Conservation (phyloP, 345 rosid genomes). For the Sonneratia caseolaris region DNA sequence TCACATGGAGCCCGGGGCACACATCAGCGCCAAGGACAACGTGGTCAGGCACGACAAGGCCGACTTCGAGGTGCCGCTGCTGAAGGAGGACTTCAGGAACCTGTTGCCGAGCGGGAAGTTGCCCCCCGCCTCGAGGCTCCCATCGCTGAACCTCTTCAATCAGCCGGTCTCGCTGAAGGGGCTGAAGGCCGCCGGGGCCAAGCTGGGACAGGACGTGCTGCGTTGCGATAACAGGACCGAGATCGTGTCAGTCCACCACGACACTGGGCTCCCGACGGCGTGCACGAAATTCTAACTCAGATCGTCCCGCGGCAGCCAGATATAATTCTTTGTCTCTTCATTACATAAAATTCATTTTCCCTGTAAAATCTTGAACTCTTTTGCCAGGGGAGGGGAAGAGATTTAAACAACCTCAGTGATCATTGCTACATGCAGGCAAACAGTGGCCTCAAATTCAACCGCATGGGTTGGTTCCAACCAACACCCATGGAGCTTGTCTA, state of each 20-base stretch:
- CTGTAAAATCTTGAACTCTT: conserved; percentile 4
- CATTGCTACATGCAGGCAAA: no score
- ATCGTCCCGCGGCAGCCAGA: background rate
- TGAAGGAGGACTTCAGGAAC: conserved; percentile 59
- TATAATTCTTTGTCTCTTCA: conserved; percentile 15
- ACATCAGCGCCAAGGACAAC: conserved; percentile 84
- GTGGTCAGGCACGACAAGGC: conserved; percentile 67
- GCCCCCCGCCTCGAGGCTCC: conserved; percentile 78
- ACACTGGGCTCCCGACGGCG: conserved; percentile 67
- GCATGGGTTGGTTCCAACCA: no score
- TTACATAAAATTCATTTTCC: conserved; percentile 8
- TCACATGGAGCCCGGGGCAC: conserved; percentile 99
- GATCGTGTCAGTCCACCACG: conserved; percentile 60
- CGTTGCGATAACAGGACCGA: conserved; percentile 69
- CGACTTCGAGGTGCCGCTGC: conserved; percentile 84
- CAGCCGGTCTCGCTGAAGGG: conserved; percentile 93
- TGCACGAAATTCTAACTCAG: conserved; percentile 48
- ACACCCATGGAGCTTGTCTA: no score
- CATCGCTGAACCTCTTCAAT: conserved; percentile 75
- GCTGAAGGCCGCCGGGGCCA: conserved; percentile 90
- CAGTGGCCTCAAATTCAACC: no score
- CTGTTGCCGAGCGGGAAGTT: conserved; percentile 59
- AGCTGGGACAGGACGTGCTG: conserved; percentile 81
- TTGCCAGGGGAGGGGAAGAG: no score
- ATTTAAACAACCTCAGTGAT: no score